Conservation (phyloP, 148 eudicot species). For the Heliamphora exappendiculata region DNA sequence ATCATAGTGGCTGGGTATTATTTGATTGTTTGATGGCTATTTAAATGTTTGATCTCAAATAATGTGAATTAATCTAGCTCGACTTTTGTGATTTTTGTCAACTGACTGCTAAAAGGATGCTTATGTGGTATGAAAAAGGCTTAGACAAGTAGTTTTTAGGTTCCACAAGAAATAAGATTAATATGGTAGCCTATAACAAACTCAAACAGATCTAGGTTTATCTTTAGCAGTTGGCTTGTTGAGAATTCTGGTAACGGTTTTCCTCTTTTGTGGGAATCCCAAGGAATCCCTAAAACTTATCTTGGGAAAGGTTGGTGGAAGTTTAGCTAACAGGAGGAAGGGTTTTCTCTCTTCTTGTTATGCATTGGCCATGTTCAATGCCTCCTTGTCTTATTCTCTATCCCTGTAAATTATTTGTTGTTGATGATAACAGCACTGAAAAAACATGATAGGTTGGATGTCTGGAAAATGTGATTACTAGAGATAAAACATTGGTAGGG, state of each 20-base stretch:
- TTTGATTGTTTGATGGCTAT: neutral
- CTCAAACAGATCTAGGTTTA: neutral
- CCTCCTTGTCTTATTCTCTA: neutral
- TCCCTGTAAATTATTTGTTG: neutral
- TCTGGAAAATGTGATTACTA: neutral
- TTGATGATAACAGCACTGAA: neutral
- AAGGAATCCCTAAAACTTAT: neutral
- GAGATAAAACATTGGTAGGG: neutral
- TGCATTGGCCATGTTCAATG: neutral
- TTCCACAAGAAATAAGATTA: no score
- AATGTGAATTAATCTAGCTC: neutral
- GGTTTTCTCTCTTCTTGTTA: neutral
- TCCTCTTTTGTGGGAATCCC: neutral
- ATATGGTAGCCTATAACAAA: no score
- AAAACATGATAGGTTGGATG: neutral
- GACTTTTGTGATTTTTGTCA: no score
- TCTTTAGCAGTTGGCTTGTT: neutral
- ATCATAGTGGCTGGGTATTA: neutral
- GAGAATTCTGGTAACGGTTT: neutral
- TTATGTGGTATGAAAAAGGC: no score
- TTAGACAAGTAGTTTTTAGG: no score
- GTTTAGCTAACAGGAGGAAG: neutral
- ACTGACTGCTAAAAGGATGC: no score
- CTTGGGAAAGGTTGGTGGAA: neutral
- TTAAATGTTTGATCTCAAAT: neutral